phyloP scores from a whole-genome alignment of 2,329 filamentous ascomycete species.

The Chaetomiaceae sp. region DNA sequence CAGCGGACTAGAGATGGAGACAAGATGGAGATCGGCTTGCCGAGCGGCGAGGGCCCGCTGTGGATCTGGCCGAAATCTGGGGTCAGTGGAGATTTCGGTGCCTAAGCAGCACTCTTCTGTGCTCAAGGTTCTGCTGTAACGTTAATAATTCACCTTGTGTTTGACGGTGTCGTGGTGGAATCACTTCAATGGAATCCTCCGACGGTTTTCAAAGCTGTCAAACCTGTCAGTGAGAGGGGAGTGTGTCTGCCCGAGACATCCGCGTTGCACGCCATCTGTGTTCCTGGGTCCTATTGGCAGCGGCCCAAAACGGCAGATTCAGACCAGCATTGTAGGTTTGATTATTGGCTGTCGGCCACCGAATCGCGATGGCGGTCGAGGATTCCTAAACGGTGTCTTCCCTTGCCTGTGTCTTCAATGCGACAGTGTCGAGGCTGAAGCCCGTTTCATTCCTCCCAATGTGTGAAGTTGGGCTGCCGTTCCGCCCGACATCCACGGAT shows the following conservation, averaged over 20 bases:
- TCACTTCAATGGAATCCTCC: too few relatives aligned
- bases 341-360: too few relatives aligned
- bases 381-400: too few relatives aligned
- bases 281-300: neutral
- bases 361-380: too few relatives aligned
- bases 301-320: neutral
- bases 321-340: neutral
- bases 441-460: neutral
- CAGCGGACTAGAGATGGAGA: neutral
- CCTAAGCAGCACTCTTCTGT: too few relatives aligned
- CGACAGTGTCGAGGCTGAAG: neutral
- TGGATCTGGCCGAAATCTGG: neutral
- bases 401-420: too few relatives aligned
- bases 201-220: neutral
- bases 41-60: too few relatives aligned
- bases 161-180: too few relatives aligned
- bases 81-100: too few relatives aligned
- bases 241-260: neutral
- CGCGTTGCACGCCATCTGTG: neutral
- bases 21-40: neutral
- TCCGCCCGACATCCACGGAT: too few relatives aligned
- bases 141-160: too few relatives aligned
- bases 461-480: constrained; percentile 1
- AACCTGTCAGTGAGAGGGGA: neutral
- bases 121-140: too few relatives aligned